Percentiles rank a stretch among this genome's conserved stretches.
Evolutionary conservation across 352 stramenopile genomes (phyloP).

Genomic region (Phytophthora pisi): DNA sequence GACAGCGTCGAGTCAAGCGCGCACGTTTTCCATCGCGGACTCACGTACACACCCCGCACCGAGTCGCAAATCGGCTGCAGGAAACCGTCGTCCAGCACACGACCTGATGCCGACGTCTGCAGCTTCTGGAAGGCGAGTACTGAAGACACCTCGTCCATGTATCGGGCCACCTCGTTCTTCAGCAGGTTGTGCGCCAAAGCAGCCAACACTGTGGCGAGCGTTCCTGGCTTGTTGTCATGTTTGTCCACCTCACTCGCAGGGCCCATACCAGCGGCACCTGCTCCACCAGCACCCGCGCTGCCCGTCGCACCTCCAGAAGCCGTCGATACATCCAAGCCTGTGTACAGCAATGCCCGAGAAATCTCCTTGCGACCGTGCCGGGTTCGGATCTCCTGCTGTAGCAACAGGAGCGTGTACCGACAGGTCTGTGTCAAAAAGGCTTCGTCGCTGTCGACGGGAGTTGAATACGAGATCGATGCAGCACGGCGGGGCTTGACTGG

Average conservation of each 20-base stretch:
- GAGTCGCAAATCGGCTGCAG: constrained; percentile 86
- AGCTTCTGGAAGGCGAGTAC: constrained; percentile 67
- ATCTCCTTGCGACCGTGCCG: constrained; percentile 79
- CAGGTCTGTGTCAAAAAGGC: constrained; percentile 71
- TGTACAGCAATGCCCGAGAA: constrained; percentile 63
- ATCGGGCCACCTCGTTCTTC: constrained; percentile 74
- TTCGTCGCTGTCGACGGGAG: constrained; percentile 41
- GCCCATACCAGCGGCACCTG: constrained; percentile 26
- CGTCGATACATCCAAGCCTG: constrained; percentile 30
- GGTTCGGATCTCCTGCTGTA: constrained; percentile 84
- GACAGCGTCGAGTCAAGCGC: constrained; percentile 77
- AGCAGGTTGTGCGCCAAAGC: constrained; percentile 80
- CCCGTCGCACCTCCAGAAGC: constrained; percentile 16
- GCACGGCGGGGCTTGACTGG: constrained; percentile 30
- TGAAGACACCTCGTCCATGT: constrained; percentile 74
- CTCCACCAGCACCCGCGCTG: constrained; percentile 13
- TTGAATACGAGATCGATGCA: constrained; percentile 35
- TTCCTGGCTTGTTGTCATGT: constrained; percentile 44
- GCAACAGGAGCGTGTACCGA: constrained; percentile 67
- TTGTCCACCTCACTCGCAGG: constrained; percentile 48
- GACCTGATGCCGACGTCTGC: constrained; percentile 57
- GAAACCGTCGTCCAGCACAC: constrained; percentile 77
- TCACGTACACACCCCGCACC: constrained; percentile 77
- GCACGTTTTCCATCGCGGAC: constrained; percentile 82
- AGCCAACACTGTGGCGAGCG: constrained; percentile 60